Conservation (phyloP, 73 alveolate species). For the Symbiodinium pilosum region DNA sequence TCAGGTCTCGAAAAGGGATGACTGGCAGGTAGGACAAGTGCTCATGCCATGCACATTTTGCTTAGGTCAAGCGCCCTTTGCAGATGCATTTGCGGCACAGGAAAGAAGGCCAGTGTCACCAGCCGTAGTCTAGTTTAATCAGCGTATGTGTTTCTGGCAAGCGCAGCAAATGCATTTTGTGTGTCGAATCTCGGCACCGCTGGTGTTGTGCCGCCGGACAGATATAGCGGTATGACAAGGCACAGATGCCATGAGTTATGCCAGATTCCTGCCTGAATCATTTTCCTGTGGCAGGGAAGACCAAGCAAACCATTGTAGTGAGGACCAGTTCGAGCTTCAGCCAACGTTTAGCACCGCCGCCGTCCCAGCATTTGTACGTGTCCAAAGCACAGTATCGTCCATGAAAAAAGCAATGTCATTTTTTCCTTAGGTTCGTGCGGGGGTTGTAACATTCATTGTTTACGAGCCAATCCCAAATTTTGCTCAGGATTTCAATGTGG, state of each 20-base stretch:
- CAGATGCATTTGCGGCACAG: constrained; percentile 83
- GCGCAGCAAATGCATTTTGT: background rate
- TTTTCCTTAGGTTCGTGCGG: no score
- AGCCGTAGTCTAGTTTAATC: background rate
- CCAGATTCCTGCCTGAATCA: no score
- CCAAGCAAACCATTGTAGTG: no score
- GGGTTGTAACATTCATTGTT: no score
- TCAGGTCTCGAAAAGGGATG: no score
- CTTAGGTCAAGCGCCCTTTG: constrained; percentile 52
- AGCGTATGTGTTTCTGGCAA: background rate
- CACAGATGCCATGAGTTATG: background rate
- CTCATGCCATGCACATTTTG: background rate
- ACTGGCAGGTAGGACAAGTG: no score
- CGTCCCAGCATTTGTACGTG: background rate
- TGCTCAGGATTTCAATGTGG: background rate
- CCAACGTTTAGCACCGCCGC: constrained; percentile 46
- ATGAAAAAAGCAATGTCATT: no score
- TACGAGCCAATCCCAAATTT: background rate
- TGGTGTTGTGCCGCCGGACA: background rate
- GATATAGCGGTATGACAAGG: background rate
- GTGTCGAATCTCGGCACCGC: background rate
- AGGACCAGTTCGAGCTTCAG: constrained; percentile 82
- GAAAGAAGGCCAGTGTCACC: background rate
- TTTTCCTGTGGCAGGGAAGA: no score
- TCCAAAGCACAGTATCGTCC: no score